These are phyloP conservation scores for Adansonia digitata DNA, from an alignment of 345 rosid species.

Conservation along the genomic window DNA sequence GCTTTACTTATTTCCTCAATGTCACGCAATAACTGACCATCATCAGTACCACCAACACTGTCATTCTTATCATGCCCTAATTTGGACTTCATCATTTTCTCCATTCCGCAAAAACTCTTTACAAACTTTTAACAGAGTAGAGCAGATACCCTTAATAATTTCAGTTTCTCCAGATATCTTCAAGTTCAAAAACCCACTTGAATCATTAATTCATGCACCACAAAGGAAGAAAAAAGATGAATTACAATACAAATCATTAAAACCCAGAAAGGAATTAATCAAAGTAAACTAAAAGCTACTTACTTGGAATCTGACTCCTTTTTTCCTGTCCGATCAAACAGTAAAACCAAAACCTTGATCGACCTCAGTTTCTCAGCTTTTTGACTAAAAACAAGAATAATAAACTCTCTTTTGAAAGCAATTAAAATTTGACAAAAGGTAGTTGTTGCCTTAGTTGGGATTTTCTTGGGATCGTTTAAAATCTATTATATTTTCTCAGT, in stretches of 20 bases:
- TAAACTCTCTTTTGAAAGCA: neutral
- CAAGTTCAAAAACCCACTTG: slow-evolving; percentile 3
- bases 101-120: neutral
- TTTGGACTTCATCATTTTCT: slow-evolving; percentile 45
- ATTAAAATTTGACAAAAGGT: neutral
- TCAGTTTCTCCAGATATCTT: slow-evolving; percentile 8
- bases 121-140: neutral
- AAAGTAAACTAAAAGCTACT: slow-evolving; percentile 5
- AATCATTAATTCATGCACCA: neutral
- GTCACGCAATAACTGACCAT: slow-evolving; percentile 57
- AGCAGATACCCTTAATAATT: neutral
- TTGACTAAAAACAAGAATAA: neutral
- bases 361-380: neutral
- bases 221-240: neutral
- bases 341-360: neutral
- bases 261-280: neutral
- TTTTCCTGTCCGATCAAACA: neutral
- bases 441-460: neutral
- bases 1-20: slow-evolving; percentile 77
- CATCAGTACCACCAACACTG: slow-evolving; percentile 30
- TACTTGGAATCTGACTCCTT: neutral
- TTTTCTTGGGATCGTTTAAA: neutral
- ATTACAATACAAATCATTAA: slow-evolving; percentile 2
- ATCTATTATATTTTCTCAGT: neutral
- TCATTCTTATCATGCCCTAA: slow-evolving; percentile 24